phyloP scores from a whole-genome alignment of 179 eudicot species.

The Beta macrorhiza region DNA sequence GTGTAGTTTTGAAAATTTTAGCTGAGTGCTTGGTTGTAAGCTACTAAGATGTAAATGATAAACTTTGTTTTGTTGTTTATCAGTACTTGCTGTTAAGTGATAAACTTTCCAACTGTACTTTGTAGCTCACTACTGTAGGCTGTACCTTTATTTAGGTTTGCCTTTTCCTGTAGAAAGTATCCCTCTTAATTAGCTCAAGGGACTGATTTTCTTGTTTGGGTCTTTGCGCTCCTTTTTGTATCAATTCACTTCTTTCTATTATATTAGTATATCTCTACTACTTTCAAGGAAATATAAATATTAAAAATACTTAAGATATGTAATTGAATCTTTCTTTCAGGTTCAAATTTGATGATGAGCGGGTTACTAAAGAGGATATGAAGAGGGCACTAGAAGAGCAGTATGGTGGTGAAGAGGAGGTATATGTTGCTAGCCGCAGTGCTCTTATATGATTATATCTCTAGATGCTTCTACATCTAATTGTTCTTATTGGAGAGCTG shows the following conservation, averaged over 20 bases:
- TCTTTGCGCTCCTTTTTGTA: not conserved
- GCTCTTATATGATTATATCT: not conserved
- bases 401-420: slow-evolving; percentile 97
- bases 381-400: slow-evolving; percentile 84
- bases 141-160: not conserved
- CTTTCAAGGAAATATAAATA: not conserved
- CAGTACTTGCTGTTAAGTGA: not conserved
- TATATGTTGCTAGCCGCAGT: slow-evolving; percentile 18
- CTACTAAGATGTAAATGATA: not conserved
- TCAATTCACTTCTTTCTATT: not conserved
- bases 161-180: not conserved
- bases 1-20: not conserved
- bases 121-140: no score
- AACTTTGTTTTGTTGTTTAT: not conserved
- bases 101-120: no score
- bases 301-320: not conserved
- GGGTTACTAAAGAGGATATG: slow-evolving; percentile 80
- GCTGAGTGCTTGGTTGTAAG: not conserved
- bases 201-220: not conserved
- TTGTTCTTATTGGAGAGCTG: slow-evolving; percentile 4
- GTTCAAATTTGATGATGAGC: slow-evolving; percentile 91
- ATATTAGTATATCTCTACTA: not conserved
- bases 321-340: slow-evolving; percentile 28
- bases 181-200: not conserved
- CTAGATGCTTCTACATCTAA: not conserved